A percentile compares a stretch with the other conserved stretches of the same genome.
Evolutionary conservation across 441 rosid species (phyloP).

Genomic region (Biscutella laevigata): DNA sequence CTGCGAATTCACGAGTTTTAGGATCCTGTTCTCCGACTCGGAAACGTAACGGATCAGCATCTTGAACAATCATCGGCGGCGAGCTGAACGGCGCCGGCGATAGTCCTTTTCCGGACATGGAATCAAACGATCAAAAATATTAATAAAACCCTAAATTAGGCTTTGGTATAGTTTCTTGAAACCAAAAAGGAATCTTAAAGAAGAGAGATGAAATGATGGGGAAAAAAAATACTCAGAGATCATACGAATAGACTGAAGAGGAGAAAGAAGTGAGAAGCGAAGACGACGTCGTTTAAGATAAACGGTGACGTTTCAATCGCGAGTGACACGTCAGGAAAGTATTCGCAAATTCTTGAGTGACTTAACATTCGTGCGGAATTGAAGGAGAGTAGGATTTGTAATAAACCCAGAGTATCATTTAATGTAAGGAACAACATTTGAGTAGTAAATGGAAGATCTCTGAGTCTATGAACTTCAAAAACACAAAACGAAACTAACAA

Average conservation of each 20-base stretch:
- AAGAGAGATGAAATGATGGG: conserved; percentile 2
- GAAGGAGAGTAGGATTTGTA: no score
- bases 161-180: background rate
- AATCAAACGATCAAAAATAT: background rate
- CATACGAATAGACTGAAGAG: conserved; percentile 11
- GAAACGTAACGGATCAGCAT: conserved; percentile 48
- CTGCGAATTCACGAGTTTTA: conserved; percentile 54
- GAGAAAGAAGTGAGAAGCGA: background rate
- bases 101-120: conserved; percentile 25
- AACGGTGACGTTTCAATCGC: conserved; percentile 16
- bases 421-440: no score
- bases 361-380: no score
- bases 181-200: conserved; percentile 6
- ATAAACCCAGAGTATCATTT: no score
- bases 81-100: conserved; percentile 28
- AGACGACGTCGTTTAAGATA: conserved; percentile 16
- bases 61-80: conserved; percentile 46
- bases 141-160: background rate
- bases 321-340: conserved; percentile 5
- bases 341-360: no score
- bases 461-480: no score
- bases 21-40: conserved; percentile 35
- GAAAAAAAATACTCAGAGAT: background rate
- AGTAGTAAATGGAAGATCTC: no score
- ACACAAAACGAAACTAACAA: no score